Evolutionary conservation across 176 grass and related monocot genomes (phyloP).

Genomic region (Hyparrhenia diplandra): DNA sequence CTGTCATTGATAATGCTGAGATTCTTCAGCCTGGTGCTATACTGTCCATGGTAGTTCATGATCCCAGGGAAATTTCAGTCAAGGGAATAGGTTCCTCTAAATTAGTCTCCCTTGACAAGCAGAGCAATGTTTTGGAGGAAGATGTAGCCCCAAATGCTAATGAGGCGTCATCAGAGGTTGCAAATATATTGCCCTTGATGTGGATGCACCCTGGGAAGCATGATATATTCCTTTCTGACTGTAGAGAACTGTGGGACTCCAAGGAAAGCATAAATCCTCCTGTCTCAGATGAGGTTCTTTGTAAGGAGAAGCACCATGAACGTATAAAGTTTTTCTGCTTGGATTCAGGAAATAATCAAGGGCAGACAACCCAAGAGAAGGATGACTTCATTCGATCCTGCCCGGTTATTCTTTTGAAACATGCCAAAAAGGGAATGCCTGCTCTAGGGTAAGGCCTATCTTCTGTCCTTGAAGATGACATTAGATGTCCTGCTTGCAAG

Average conservation of each 20-base stretch:
- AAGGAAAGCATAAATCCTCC: conserved; percentile 53
- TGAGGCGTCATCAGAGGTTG: neutral
- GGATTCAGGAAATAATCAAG: conserved; percentile 44
- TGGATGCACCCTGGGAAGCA: conserved; percentile 44
- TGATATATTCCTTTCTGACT: conserved; percentile 43
- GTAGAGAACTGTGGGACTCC: conserved; percentile 63
- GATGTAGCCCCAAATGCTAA: conserved; percentile 23
- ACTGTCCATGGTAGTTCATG: conserved; percentile 63
- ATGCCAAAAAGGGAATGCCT: conserved; percentile 34
- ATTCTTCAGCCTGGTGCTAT: conserved; percentile 59
- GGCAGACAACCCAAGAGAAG: conserved; percentile 34
- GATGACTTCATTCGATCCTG: conserved; percentile 47
- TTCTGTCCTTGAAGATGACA: conserved; percentile 4
- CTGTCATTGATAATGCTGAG: conserved; percentile 37
- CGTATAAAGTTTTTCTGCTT: conserved; percentile 61
- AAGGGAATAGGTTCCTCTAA: conserved; percentile 16
- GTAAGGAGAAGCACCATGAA: conserved; percentile 54
- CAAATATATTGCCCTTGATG: conserved; percentile 27
- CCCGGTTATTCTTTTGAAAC: conserved; percentile 73
- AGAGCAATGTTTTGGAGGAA: conserved; percentile 40
- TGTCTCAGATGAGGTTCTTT: conserved; percentile 55
- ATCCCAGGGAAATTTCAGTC: conserved; percentile 60
- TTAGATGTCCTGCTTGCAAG: neutral
- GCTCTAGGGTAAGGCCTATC: conserved; percentile 23
- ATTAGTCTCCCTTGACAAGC: conserved; percentile 17